Evolutionary conservation across 164 flowering plant genomes (phyloP), one percentile per base, ranked within the genome.

Genomic region (Sedum album): DNA sequence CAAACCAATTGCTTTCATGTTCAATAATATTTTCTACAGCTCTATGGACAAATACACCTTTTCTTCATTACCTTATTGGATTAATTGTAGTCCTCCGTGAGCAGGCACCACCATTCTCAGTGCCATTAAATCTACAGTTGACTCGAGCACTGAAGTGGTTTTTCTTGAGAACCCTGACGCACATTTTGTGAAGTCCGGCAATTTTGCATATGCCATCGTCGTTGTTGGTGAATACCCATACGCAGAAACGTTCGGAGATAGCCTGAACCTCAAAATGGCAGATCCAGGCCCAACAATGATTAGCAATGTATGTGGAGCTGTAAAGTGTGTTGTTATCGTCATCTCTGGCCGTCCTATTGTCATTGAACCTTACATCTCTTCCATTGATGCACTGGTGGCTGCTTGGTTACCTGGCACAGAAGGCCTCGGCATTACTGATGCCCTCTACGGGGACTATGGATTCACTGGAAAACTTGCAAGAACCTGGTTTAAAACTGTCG

Each of bases 381-480:
- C 69, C 7, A 82, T 85, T 48, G 84, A 85, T 74, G 84, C 84
- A 31, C 71, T 85, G 31, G 85, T 85, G 30, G 86, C 89, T n/a
- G 89, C 89, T 25, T 85, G 89, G 89, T 72, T 85, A 66, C 89
- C 89, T 1, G 86, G 89, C 38, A 77, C 80, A 53, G 89, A 85
- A 75, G 89, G 89, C 51, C 84, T 74, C 66, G 89, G 89, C 21
- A 75, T 85, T 21, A 67, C 84, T 28, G 86, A 85, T 81, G 83
- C 75, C 65, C 85, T 85, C 8, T 85, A 73, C 68, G 88, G 88
- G 20, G 81, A 85, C 72, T 67, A 80, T 72, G 85, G 78, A 20
- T 85, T 85, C 67, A 78, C 76, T 28, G 88, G 88, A 44, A 79
- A 79, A 63, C 86, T 83, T 66, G 55, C 88, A 35, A 71, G 83